Base-by-base conservation (phyloP, 2,329 filamentous ascomycete genomes). In the Penicillium sp. region DNA sequence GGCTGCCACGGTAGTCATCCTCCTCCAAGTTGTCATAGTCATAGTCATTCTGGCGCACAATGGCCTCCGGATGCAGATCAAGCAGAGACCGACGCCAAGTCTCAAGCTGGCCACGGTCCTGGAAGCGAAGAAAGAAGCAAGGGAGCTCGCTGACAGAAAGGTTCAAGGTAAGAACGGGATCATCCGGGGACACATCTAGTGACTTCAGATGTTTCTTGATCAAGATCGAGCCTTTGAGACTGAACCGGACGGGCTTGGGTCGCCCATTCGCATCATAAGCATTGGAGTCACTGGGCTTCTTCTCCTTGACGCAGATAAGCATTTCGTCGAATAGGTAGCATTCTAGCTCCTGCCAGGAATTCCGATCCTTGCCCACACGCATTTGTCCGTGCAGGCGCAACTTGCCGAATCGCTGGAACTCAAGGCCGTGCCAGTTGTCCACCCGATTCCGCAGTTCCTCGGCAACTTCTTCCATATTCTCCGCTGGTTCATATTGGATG, bases 301-400 rank as follows among this genome's bases (percentile, higher is more conserved):
- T 97, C 73, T 97, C 93, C 72, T 97, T 99, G 53, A 99, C 90
- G 66, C 93, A 99, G 57, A 99, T 99, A 62, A 99, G 86, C 93
- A 99, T 99, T 74, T 99, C 93, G 4, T 87, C 89, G 66, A 99
- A 99, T 27, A 99, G 80, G 68, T 89, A 99, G 70, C 93, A 99
- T 69, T 99, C 91, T 47, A 99, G 75, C 68, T 97, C 93, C 75
- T 99, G 93, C 93, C 93, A 99, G 6, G 91, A 91, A 57, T 92
- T 80, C 59, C 90, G 90, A 70, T 99, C 93, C 72, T 99, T 99
- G 61, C 93, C 93, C 18, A 99, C 93, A 45, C 89, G 85, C 49
- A 99, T 82, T 2, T 87, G 91, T 25, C 90, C 92, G 63, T 95
- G 91, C 28, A 97, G 76, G 28, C 91, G 84, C 57, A 99, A 78